Evolutionary conservation across 2,329 filamentous ascomycete genomes (phyloP).

Genomic region (Diplocarpon rosae): DNA sequence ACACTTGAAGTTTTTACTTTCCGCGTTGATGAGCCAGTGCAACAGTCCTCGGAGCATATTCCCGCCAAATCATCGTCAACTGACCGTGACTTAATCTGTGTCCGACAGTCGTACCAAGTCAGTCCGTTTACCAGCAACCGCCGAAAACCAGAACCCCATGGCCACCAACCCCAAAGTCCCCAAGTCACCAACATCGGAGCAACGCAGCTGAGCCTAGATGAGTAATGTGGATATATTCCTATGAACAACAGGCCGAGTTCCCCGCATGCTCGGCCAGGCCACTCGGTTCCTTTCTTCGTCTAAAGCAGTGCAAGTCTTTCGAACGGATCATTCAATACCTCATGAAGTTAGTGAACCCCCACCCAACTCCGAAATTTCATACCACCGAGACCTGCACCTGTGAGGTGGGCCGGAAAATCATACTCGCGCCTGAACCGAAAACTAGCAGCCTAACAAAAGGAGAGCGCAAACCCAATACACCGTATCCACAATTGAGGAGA

Average conservation of each 20-base stretch:
- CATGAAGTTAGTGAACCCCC: background rate
- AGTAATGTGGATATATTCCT: conserved; percentile 3
- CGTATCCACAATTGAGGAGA: conserved; percentile 11
- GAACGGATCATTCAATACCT: conserved; percentile 1
- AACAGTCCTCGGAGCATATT: too few species aligned
- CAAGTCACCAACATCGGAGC: background rate
- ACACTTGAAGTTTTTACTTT: too few species aligned
- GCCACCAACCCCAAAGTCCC: background rate
- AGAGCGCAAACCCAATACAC: conserved; percentile 4
- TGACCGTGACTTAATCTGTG: too few species aligned
- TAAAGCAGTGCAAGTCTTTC: conserved; percentile 1
- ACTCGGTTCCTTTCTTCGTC: background rate
- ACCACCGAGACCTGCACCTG: background rate
- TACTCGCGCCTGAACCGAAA: too few species aligned
- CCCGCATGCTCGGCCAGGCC: background rate
- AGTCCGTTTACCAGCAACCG: background rate
- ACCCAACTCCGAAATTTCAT: background rate
- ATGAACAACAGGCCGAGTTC: background rate
- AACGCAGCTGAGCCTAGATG: background rate
- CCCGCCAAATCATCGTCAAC: too few species aligned
- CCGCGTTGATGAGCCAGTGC: too few species aligned
- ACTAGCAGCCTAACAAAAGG: too few species aligned
- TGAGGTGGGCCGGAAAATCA: background rate
- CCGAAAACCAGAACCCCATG: background rate
- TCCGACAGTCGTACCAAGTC: too few species aligned